Evolutionary conservation across 129 eudicot species (phyloP).

Genomic region (Apium graveolens): DNA sequence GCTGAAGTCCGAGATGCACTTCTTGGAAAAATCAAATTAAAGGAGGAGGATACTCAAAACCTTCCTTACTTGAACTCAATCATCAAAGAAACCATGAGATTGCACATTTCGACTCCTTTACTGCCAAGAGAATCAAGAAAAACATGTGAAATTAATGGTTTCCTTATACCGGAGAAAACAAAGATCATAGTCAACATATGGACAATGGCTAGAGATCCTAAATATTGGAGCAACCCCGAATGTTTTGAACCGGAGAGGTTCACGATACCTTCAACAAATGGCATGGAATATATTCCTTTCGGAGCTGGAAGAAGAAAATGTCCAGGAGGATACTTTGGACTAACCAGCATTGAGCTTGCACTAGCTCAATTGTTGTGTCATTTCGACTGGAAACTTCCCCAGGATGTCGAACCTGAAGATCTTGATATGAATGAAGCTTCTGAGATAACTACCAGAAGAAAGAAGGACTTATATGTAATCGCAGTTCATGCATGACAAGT

Average conservation of each 20-base stretch:
- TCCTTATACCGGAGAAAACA: neutral
- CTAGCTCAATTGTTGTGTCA: slow-evolving; percentile 1
- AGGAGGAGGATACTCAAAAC: neutral
- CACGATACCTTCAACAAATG: neutral
- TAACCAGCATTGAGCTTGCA: slow-evolving; percentile 1
- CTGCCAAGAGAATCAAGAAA: slow-evolving; percentile 1
- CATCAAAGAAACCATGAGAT: slow-evolving; percentile 3
- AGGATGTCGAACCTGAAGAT: slow-evolving; percentile 5
- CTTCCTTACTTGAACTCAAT: slow-evolving; percentile 4
- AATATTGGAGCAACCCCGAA: slow-evolving; percentile 4
- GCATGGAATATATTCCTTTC: slow-evolving; percentile 11
- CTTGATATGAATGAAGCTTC: slow-evolving; percentile 4
- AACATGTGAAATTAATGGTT: neutral
- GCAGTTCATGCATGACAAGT: neutral
- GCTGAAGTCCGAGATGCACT: neutral
- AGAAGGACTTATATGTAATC: neutral
- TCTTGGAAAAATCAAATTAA: neutral
- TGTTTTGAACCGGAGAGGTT: neutral
- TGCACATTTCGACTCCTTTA: slow-evolving; percentile 1
- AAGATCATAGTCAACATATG: neutral
- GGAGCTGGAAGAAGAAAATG: slow-evolving; percentile 8
- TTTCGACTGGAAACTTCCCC: slow-evolving; percentile 8
- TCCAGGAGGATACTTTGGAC: neutral
- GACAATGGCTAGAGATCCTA: slow-evolving; percentile 6
- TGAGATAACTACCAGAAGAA: slow-evolving; percentile 4